These are phyloP conservation scores for Fusarium brachygibbosum DNA, from an alignment of 2,329 filamentous ascomycete genomes.

Conservation along the genomic window DNA sequence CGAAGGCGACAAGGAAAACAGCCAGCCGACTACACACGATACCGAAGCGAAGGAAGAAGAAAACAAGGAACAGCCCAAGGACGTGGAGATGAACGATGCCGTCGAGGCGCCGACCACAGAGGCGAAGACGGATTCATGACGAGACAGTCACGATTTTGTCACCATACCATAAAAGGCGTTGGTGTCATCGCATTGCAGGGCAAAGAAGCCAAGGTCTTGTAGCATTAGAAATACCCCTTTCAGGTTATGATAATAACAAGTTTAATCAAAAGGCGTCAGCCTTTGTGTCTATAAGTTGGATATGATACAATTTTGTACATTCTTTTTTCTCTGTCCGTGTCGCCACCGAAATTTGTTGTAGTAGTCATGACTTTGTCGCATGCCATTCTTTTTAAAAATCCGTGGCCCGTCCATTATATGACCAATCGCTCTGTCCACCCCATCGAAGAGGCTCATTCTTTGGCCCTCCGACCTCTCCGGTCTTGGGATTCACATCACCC, in stretches of 20 bases:
- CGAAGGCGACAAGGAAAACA: constrained; percentile 65
- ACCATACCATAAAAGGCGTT: constrained; percentile 42
- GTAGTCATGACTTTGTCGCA: not conserved
- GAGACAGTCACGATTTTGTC: constrained; percentile 24
- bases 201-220: constrained; percentile 38
- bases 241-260: constrained; percentile 40
- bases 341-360: not conserved
- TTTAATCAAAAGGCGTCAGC: constrained; percentile 34
- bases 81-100: constrained; percentile 53
- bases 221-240: constrained; percentile 49
- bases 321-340: not conserved
- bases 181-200: constrained; percentile 43
- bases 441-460: constrained; percentile 97
- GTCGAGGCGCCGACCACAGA: constrained; percentile 30
- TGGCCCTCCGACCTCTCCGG: constrained; percentile 93
- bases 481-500: constrained; percentile 91
- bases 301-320: constrained; percentile 39
- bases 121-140: constrained; percentile 35
- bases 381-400: constrained; percentile 73
- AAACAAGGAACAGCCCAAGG: constrained; percentile 40
- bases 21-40: constrained; percentile 42
- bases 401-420: constrained; percentile 93
- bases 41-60: constrained; percentile 18
- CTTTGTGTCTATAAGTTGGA: constrained; percentile 25
- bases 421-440: constrained; percentile 84